Evolutionary conservation across 176 grass and related monocot species (phyloP).

Genomic region (Phyllostachys edulis): DNA sequence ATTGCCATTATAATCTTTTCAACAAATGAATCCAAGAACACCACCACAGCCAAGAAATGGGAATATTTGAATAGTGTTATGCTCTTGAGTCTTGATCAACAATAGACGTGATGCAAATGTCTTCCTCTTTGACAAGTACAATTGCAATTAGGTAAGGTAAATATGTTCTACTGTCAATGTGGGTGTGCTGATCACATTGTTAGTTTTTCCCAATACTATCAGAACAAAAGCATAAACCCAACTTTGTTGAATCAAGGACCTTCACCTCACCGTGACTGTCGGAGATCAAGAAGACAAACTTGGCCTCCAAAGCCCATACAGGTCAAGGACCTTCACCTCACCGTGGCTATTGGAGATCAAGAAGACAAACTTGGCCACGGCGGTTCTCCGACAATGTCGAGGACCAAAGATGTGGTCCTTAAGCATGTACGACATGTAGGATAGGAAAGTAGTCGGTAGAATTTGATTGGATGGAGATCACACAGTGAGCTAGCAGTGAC

Average conservation of each 20-base stretch:
- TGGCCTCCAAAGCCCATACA: too few species aligned
- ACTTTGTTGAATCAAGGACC: not conserved
- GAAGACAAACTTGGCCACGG: too few species aligned
- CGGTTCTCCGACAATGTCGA: too few species aligned
- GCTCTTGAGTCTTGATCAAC: too few species aligned
- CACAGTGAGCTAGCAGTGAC: not conserved
- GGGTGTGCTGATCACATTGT: not conserved
- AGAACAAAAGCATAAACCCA: not conserved
- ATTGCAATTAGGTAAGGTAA: not conserved
- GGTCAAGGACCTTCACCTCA: too few species aligned
- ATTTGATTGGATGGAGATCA: too few species aligned
- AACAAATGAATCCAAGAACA: not conserved
- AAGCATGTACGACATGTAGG: not conserved
- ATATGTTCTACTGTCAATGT: not conserved
- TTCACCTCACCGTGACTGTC: too few species aligned
- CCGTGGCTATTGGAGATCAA: too few species aligned
- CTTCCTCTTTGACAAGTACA: constrained; percentile 18
- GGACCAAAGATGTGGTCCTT: not conserved
- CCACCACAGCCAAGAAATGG: not conserved
- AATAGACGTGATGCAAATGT: not conserved
- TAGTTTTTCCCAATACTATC: not conserved
- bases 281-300: too few species aligned
- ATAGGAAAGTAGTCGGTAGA: too few species aligned
- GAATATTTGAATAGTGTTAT: not conserved
- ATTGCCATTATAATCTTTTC: not conserved